These are phyloP conservation scores for Panicum hallii DNA, from an alignment of 202 grass and related monocot species.

Conservation along the genomic window DNA sequence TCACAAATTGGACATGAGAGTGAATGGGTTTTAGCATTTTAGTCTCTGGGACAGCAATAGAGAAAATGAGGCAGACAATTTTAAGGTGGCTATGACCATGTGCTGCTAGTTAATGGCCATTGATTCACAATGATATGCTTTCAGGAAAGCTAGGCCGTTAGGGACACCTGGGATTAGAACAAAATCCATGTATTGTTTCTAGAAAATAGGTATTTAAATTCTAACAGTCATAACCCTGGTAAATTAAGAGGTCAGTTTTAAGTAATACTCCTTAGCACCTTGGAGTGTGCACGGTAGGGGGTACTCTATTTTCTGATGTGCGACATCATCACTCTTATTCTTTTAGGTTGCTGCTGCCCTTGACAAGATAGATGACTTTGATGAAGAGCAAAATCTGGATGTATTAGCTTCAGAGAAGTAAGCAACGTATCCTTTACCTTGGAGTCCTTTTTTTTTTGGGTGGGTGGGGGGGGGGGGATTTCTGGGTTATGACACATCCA, in stretches of 20 bases:
- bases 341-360: slow-evolving; percentile 55
- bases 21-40: background rate
- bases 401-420: slow-evolving; percentile 71
- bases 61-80: background rate
- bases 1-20: background rate
- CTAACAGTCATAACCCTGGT: background rate
- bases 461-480: background rate
- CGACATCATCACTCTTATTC: slow-evolving; percentile 1
- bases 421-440: slow-evolving; percentile 26
- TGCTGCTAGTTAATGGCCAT: background rate
- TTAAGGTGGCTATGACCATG: background rate
- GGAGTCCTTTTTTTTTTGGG: too few species aligned
- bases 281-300: background rate
- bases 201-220: slow-evolving; percentile 27
- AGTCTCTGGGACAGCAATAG: background rate
- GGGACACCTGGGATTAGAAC: background rate
- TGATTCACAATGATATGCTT: background rate
- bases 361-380: slow-evolving; percentile 60
- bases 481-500: background rate
- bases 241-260: background rate
- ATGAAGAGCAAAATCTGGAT: slow-evolving; percentile 63
- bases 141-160: background rate
- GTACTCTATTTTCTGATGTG: slow-evolving; percentile 5
- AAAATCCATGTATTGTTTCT: background rate
- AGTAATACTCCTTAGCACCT: background rate